Evolutionary conservation across 768 basidiomycete genomes (phyloP).

Genomic region (Cantharellus cinnabarinus): DNA sequence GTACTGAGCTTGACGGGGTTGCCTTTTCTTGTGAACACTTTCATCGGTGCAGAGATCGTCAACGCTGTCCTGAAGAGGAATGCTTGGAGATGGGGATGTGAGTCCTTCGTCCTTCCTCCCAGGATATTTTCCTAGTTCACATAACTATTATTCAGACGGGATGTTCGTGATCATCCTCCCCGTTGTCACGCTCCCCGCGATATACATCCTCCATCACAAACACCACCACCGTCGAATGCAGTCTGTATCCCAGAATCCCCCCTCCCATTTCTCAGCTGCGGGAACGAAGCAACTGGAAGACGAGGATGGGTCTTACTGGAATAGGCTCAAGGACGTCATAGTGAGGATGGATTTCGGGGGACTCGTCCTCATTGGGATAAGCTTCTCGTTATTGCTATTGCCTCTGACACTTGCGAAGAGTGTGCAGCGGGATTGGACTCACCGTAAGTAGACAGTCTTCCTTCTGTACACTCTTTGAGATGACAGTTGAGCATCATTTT

Average conservation of each 20-base stretch:
- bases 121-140: not conserved
- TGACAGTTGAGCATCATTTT: too few species aligned
- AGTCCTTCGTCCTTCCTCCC: slow-evolving; percentile 12
- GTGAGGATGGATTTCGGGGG: slow-evolving; percentile 28
- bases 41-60: slow-evolving; percentile 45
- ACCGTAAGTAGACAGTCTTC: slow-evolving; percentile 7
- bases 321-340: slow-evolving; percentile 10
- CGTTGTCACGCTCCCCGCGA: slow-evolving; percentile 5
- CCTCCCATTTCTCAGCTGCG: not conserved
- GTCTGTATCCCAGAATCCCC: not conserved
- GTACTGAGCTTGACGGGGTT: slow-evolving; percentile 26
- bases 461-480: not conserved
- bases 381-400: slow-evolving; percentile 31
- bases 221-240: not conserved
- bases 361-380: slow-evolving; percentile 28
- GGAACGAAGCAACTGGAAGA: slow-evolving; percentile 10
- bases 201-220: not conserved
- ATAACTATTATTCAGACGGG: slow-evolving; percentile 20
- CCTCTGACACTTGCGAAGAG: slow-evolving; percentile 32
- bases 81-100: slow-evolving; percentile 55
- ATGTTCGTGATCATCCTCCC: slow-evolving; percentile 42
- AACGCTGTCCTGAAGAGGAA: slow-evolving; percentile 22
- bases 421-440: slow-evolving; percentile 24
- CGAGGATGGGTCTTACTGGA: slow-evolving; percentile 5
- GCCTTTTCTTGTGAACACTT: slow-evolving; percentile 42